phyloP scores from a whole-genome alignment of 257 asterid species.

The Ilex aquifolium region DNA sequence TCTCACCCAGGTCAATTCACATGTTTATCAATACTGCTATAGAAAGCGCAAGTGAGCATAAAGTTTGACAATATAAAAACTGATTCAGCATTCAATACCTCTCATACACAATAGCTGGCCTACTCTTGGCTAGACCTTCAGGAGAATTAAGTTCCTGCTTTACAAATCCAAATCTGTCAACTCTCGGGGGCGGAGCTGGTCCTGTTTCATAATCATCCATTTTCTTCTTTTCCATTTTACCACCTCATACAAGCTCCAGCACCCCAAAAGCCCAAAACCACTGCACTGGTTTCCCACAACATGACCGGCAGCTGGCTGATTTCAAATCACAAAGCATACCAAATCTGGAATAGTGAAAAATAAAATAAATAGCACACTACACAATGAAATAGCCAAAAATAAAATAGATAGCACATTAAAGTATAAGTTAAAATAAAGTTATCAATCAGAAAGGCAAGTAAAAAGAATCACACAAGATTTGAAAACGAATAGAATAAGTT shows the following conservation, averaged over 20 bases:
- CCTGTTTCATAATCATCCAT: constrained; percentile 59
- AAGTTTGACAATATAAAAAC: background rate
- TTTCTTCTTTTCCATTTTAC: constrained; percentile 68
- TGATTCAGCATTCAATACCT: constrained; percentile 38
- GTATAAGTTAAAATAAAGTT: too few species aligned
- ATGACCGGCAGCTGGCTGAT: constrained; percentile 18
- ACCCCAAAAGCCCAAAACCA: constrained; percentile 18
- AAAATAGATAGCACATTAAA: too few species aligned
- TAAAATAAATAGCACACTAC: too few species aligned
- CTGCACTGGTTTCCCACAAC: constrained; percentile 17
- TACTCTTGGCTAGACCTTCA: constrained; percentile 55
- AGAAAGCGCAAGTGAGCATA: background rate
- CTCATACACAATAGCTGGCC: constrained; percentile 60
- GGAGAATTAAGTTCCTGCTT: constrained; percentile 57
- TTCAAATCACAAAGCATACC: constrained; percentile 14
- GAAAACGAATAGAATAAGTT: too few species aligned
- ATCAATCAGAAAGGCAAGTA: too few species aligned
- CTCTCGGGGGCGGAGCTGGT: constrained; percentile 43
- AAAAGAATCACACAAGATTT: too few species aligned
- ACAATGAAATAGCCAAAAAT: too few species aligned
- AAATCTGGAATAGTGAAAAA: background rate
- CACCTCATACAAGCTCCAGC: constrained; percentile 11
- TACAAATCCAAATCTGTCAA: constrained; percentile 69
- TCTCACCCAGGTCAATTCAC: background rate
- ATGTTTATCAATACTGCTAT: background rate